These are phyloP conservation scores for Peziza echinospora DNA, from an alignment of 495 filamentous ascomycete species.

Conservation along the genomic window DNA sequence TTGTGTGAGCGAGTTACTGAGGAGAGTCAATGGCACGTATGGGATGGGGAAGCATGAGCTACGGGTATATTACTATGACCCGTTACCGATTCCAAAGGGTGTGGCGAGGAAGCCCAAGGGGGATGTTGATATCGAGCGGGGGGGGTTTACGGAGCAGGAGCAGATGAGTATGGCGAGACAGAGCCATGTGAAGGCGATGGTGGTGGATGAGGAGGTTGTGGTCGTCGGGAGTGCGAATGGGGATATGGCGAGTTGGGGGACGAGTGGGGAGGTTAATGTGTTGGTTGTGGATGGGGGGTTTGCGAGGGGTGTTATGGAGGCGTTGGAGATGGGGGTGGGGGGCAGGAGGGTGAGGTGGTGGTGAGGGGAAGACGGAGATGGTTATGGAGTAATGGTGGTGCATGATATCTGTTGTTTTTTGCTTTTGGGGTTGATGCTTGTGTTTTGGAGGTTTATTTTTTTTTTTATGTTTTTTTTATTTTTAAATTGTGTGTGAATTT, in stretches of 20 bases:
- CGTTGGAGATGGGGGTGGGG: slow-evolving; percentile 24
- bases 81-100: background rate
- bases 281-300: slow-evolving; percentile 32
- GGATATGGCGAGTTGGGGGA: slow-evolving; percentile 57
- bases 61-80: slow-evolving; percentile 14
- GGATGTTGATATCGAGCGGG: slow-evolving; percentile 4
- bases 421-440: too few species aligned
- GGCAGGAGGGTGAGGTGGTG: slow-evolving; percentile 25
- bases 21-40: slow-evolving; percentile 1
- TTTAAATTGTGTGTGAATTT: too few species aligned
- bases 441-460: too few species aligned
- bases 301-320: slow-evolving; percentile 22
- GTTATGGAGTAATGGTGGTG: too few species aligned
- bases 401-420: too few species aligned
- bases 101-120: background rate
- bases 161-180: slow-evolving; percentile 29
- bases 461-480: too few species aligned
- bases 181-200: slow-evolving; percentile 46
- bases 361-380: too few species aligned
- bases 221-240: slow-evolving; percentile 55
- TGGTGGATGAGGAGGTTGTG: slow-evolving; percentile 37
- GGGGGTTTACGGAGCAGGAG: slow-evolving; percentile 1
- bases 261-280: slow-evolving; percentile 55
- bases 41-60: background rate
- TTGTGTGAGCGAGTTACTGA: slow-evolving; percentile 32